These are phyloP conservation scores for Elongisporangium senticosum DNA, from an alignment of 352 stramenopile genomes.

Conservation along the genomic window DNA sequence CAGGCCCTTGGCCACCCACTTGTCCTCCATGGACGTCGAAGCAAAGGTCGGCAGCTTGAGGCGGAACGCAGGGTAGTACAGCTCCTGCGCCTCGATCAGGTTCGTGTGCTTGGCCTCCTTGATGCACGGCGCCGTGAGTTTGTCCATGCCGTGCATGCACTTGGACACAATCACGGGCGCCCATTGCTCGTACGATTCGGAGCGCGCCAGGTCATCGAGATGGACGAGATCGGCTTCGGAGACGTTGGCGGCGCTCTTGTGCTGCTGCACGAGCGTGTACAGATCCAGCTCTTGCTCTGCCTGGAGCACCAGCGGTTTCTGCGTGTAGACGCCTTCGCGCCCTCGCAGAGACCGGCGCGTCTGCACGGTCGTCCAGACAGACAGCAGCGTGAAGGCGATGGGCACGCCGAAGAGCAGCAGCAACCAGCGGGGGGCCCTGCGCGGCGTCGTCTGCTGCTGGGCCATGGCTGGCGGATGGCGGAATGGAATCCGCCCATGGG, in stretches of 20 bases:
- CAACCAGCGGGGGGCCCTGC: slow-evolving; percentile 4
- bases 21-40: slow-evolving; percentile 1
- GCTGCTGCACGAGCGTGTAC: slow-evolving; percentile 2
- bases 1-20: slow-evolving; percentile 14
- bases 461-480: too few species aligned
- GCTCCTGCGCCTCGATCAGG: slow-evolving; percentile 19
- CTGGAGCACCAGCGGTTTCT: not conserved
- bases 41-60: slow-evolving; percentile 14
- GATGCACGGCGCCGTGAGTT: slow-evolving; percentile 13
- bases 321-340: not conserved
- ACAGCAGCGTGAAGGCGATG: slow-evolving; percentile 9
- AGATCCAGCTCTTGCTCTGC: too few species aligned
- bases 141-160: slow-evolving; percentile 21
- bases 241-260: slow-evolving; percentile 2
- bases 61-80: slow-evolving; percentile 18
- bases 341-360: slow-evolving; percentile 5
- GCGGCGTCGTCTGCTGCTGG: too few species aligned
- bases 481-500: too few species aligned
- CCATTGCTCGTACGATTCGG: slow-evolving; percentile 18
- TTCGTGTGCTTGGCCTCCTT: slow-evolving; percentile 16
- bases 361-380: slow-evolving; percentile 11
- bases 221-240: slow-evolving; percentile 10
- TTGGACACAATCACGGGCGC: slow-evolving; percentile 18
- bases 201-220: slow-evolving; percentile 15
- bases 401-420: slow-evolving; percentile 8